Base-by-base conservation (phyloP, 73 alveolate genomes). In the Urostyla sp. region DNA sequence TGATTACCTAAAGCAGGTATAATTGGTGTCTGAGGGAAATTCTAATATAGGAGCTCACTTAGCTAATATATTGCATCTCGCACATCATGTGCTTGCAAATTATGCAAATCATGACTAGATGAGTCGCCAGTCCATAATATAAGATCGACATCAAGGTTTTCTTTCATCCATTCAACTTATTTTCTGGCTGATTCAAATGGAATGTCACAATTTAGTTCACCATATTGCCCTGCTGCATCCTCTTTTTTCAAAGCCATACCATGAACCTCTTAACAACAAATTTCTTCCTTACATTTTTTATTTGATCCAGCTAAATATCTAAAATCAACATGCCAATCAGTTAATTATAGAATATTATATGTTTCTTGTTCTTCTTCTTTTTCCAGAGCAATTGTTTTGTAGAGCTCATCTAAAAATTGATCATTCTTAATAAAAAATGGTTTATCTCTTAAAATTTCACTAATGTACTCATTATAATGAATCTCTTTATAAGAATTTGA, bases 241-340 rank as follows among this genome's bases (percentile, higher is more conserved):
- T 27, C 34, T 5, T 21, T 44, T 16, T 69, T 31, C 26, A 26
- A 10, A 0, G 67, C 63, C 21, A 63, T 43, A 1, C 83, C 83
- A 69, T 69, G 83, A 6, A 46, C 69, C 4, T 67, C 83, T 23
- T 69, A 32, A 28, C 83, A 69, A 55, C 83, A 69, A 10, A 69
- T 69, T 16, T 48, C 72, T 5, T 69, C 83, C 49, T 31, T 49
- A 24, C 83, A 69, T 11, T 46, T 34, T 28, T 43, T 69, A 5
- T 45, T 69, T 18, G 72, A 54, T 1, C 83, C 83, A 18, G 40
- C 83, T 32, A 37, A 16, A 48, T 69, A 69, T 24, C 69, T 69
- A 49, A 48, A 69, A 49, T 69, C 83, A 8, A 69, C 83, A 69
- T 69, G 83, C 67, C 67, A 48, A 69, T 69, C 83, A 3, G 83